phyloP scores from a whole-genome alignment of 2,329 filamentous ascomycete genomes.

The Microdochium bolleyi region DNA sequence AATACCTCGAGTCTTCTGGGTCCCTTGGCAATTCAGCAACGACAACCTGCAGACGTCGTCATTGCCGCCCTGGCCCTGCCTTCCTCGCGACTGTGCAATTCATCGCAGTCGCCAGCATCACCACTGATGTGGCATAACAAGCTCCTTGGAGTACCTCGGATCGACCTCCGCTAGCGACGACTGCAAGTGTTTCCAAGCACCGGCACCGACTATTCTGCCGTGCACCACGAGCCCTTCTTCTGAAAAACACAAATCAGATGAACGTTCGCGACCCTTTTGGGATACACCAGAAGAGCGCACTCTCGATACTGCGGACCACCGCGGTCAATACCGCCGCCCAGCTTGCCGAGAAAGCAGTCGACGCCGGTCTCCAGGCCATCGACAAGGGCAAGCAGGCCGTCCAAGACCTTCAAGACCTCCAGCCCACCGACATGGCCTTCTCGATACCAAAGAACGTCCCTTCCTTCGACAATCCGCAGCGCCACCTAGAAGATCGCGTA shows the following conservation, averaged over 20 bases:
- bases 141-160: too few relatives aligned
- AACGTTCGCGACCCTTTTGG: conserved; percentile 38
- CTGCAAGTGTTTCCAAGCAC: neutral
- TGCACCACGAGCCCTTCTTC: neutral
- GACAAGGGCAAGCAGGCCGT: conserved; percentile 29
- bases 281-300: conserved; percentile 23
- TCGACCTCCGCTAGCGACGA: too few relatives aligned
- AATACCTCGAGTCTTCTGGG: neutral
- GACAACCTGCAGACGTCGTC: too few relatives aligned
- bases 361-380: conserved; percentile 38
- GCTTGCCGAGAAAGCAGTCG: conserved; percentile 38
- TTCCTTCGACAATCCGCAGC: conserved; percentile 57
- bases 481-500: conserved; percentile 55
- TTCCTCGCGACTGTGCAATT: too few relatives aligned
- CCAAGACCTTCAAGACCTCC: conserved; percentile 13
- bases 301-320: conserved; percentile 37
- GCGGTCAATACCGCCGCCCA: conserved; percentile 35
- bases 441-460: conserved; percentile 62
- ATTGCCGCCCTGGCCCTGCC: too few relatives aligned
- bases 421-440: conserved; percentile 50
- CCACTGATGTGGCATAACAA: too few relatives aligned
- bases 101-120: too few relatives aligned
- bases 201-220: neutral
- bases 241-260: conserved; percentile 12
- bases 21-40: too few relatives aligned